Evolutionary conservation across 192 early-diverging fungal genomes (phyloP), one percentile per base, ranked within the genome.

Genomic region (Podila clonocystis): DNA sequence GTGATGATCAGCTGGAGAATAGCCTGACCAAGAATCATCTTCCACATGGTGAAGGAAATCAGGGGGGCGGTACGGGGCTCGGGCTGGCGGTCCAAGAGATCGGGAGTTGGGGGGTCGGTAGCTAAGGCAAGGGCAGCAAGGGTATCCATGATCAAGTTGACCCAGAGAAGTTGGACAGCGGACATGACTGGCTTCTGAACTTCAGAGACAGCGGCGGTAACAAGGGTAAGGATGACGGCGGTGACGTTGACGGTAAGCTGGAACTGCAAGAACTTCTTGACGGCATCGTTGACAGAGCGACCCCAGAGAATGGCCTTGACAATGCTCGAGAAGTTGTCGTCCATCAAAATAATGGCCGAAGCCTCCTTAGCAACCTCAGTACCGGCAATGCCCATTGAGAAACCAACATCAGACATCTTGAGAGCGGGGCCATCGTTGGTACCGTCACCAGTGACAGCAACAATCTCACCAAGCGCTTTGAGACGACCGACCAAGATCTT

Each of bases 321-420:
- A 71, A 99, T 93, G 38, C 93, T 95, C 2, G 93, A 92, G 82
- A 99, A 99, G 82, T 99, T 97, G 83, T 99, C 98, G 74, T 99
- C 97, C 88, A 99, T 93, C 58, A 98, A 82, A 64, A 98, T 94
- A 67, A 99, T 98, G 48, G 92, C 90, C 20, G 95, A 97, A 2
- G 98, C 98, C 83, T 99, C 98, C 85, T 99, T 99, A 57, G 98
- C 98, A 30, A 99, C 97, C 82, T 97, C 97, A 22, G 97, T 99
- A 38, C 98, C 98, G 9, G 98, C 92, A 82, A 99, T 98, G 19
- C 98, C 98, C 98, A 99, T 99, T 50, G 91, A 90, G 86, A 99
- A 99, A 34, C 98, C 98, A 50, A 99, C 95, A 74, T 98, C 97
- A 63, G 98, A 96, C 61, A 90, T 85, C 77, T 95, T 95, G 57